Conservation (phyloP, 108 stramenopile genomes). For the Chaetoceros tenuissimus region DNA sequence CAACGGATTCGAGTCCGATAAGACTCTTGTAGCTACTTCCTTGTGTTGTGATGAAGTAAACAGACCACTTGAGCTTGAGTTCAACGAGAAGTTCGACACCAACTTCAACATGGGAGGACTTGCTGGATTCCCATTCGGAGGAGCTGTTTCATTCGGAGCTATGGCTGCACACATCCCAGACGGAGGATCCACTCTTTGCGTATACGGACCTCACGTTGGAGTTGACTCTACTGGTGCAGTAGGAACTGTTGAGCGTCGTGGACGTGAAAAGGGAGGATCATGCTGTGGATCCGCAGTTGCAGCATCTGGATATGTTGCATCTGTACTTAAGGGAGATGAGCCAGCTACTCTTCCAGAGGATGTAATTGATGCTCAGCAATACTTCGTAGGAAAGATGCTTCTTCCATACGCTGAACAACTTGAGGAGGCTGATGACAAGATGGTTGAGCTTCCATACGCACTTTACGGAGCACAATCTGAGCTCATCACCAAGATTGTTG, state of each 20-base stretch:
- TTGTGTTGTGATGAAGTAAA: slow-evolving; percentile 31
- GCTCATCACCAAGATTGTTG: slow-evolving; percentile 38
- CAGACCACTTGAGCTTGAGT: slow-evolving; percentile 19
- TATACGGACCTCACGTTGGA: slow-evolving; percentile 65
- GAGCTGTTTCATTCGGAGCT: slow-evolving; percentile 57
- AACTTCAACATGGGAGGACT: slow-evolving; percentile 62
- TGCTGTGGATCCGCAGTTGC: slow-evolving; percentile 52
- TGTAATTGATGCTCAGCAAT: slow-evolving; percentile 48
- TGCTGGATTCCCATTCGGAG: slow-evolving; percentile 60
- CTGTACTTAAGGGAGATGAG: slow-evolving; percentile 27
- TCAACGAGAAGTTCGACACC: slow-evolving; percentile 21
- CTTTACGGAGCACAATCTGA: slow-evolving; percentile 38
- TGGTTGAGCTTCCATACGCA: slow-evolving; percentile 34
- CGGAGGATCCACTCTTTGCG: slow-evolving; percentile 41
- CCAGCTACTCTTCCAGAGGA: slow-evolving; percentile 17
- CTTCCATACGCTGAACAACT: slow-evolving; percentile 41
- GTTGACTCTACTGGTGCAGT: slow-evolving; percentile 34
- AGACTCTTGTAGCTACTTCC: slow-evolving; percentile 39
- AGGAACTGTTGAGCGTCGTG: slow-evolving; percentile 50
- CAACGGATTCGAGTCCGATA: slow-evolving; percentile 22
- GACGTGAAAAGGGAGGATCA: slow-evolving; percentile 19
- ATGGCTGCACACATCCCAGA: slow-evolving; percentile 64
- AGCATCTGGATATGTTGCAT: slow-evolving; percentile 32
- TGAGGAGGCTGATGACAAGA: slow-evolving; percentile 22
- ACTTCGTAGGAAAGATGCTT: slow-evolving; percentile 28